phyloP scores from a whole-genome alignment of 2,329 filamentous ascomycete species.

The Geoglossum cookeanum region DNA sequence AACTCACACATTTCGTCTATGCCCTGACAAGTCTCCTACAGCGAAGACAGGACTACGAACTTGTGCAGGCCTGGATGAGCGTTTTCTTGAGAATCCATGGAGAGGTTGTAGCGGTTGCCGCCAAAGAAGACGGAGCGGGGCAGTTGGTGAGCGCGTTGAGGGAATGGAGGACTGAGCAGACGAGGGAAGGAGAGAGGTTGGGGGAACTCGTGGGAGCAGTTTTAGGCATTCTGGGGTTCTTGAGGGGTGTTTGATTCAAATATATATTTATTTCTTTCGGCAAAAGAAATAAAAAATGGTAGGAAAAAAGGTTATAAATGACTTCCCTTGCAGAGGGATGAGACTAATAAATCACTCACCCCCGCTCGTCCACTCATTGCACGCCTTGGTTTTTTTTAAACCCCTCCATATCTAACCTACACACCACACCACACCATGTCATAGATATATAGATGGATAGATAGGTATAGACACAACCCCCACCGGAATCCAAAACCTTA shows the following conservation, averaged over 20 bases:
- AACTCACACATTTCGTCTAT: constrained; percentile 62
- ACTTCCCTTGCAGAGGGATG: no score
- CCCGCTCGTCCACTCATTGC: no score
- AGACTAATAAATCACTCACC: no score
- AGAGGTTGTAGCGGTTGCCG: constrained; percentile 31
- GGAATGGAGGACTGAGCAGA: constrained; percentile 55
- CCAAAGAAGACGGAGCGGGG: constrained; percentile 25
- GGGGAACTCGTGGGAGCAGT: constrained; percentile 71
- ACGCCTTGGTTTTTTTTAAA: no score
- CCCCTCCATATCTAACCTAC: no score
- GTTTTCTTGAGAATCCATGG: constrained; percentile 72
- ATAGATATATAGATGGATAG: no score
- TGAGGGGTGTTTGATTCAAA: constrained; percentile 27
- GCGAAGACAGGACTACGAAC: constrained; percentile 66
- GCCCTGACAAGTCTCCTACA: constrained; percentile 55
- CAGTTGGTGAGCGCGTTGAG: constrained; percentile 38
- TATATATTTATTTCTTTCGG: no score
- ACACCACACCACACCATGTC: no score
- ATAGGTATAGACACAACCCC: no score
- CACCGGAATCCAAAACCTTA: no score
- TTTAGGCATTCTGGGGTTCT: constrained; percentile 65
- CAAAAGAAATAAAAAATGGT: no score
- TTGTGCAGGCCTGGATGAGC: constrained; percentile 93
- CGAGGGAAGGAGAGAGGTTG: constrained; percentile 49
- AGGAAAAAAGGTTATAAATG: no score